Evolutionary conservation across 2,329 filamentous ascomycete genomes (phyloP), one percentile per base, ranked within the genome.

Genomic region (Metarhizium robertsii): DNA sequence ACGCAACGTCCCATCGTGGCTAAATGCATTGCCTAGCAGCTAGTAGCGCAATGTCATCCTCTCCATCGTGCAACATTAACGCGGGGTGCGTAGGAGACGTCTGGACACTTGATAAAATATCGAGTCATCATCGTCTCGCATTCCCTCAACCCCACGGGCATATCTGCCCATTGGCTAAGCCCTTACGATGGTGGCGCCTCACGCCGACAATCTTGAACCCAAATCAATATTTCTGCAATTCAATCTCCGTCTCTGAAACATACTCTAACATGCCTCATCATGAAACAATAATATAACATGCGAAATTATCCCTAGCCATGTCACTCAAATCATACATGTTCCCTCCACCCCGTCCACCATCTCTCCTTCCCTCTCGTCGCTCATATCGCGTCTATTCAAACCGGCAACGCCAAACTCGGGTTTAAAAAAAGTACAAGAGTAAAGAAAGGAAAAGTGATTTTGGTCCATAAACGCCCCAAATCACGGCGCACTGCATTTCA

Each of bases 391-490:
- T 48, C 45, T 48, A 18, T 30, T 40, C 55, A 59, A 47, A 43
- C 55, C 47, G 56, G 57, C 57, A 56, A 60, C 54, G 55, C 54
- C 57, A 36, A 45, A 53, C 10, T 40, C 38, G 38, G 13, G 2
- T 40, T 13, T 14, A 4, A 40, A 13, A 13, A 34, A 34, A 34
- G 32, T 34, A 34, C 6, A 34, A 34, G 32, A 34, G 32, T 11
- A 18, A 46, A 46, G 18, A 6, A 46, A 6, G 6, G 11, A 2
- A 46, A 6, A 25, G 20, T n/a, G 10, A n/a, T 13, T 2, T 14
- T 48, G 51, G 34, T 59, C 53, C 55, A 50, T 55, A 54, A 57
- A 61, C 53, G 55, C 57, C 55, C 34, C 53, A 53, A 52, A 59
- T 54, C 53, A 58, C 58, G 53, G 55, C 52, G 53, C 25, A 48